phyloP scores from a whole-genome alignment of 345 rosid genomes.

The Brassica cretica region DNA sequence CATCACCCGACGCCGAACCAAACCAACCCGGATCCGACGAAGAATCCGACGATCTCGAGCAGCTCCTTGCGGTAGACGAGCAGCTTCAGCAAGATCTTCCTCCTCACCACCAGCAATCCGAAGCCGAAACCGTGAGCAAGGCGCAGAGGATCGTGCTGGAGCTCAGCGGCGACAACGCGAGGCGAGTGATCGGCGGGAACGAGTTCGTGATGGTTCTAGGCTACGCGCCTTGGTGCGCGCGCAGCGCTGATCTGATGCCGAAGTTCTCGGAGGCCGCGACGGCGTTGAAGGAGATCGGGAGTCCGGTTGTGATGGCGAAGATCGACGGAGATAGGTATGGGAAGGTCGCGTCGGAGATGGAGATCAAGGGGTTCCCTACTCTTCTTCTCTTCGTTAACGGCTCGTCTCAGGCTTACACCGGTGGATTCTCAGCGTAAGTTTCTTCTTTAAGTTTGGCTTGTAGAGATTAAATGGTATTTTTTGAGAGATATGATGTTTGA shows the following conservation, averaged over 20 bases:
- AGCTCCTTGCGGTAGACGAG: slow-evolving; percentile 71
- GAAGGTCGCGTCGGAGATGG: slow-evolving; percentile 61
- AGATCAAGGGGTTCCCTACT: slow-evolving; percentile 78
- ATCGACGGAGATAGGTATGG: slow-evolving; percentile 80
- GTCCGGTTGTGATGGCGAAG: slow-evolving; percentile 71
- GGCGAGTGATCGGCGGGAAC: slow-evolving; percentile 49
- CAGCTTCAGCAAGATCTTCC: slow-evolving; percentile 44
- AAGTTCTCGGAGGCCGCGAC: slow-evolving; percentile 81
- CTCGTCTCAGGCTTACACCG: slow-evolving; percentile 57
- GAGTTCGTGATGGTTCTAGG: slow-evolving; percentile 78
- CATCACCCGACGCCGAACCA: slow-evolving; percentile 19
- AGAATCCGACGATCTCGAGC: slow-evolving; percentile 48
- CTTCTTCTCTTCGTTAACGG: slow-evolving; percentile 79
- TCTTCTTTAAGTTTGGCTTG: neutral
- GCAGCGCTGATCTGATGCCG: slow-evolving; percentile 95
- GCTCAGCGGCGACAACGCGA: slow-evolving; percentile 57
- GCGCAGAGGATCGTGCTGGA: slow-evolving; percentile 82
- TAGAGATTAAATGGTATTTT: neutral
- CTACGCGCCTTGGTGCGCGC: slow-evolving; percentile 83
- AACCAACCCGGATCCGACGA: slow-evolving; percentile 23
- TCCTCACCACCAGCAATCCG: slow-evolving; percentile 45
- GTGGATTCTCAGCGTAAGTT: slow-evolving; percentile 81
- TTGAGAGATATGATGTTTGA: neutral
- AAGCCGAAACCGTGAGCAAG: slow-evolving; percentile 70
- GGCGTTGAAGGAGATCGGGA: slow-evolving; percentile 61